Evolutionary conservation across 2,329 filamentous ascomycete genomes (phyloP), one percentile per base, ranked within the genome.

Genomic region (Pestalotiopsis sp.): DNA sequence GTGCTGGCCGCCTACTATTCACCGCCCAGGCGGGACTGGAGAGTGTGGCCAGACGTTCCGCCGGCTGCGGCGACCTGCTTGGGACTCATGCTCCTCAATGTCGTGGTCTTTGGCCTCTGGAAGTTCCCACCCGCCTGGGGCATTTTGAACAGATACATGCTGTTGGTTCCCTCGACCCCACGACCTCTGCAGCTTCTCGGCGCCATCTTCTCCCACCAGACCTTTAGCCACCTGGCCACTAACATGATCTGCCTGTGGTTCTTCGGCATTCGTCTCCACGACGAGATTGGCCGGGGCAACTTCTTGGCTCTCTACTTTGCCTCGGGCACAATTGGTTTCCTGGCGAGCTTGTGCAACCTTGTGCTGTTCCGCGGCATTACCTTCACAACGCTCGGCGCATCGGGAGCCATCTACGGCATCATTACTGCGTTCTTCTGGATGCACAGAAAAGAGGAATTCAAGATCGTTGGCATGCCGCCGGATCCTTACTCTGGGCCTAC

Each of bases 241-340:
- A 95, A 95, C 80, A 90, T 93, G 87, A 73, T 85, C 9, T 82
- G 87, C 56, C 82, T 95, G 4, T 91, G 85, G 83, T 82, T 93
- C 74, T 83, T 94, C 20, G 93, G 92, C 27, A 86, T 86, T 11
- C 83, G 86, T 1, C 82, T 93, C 41, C 91, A 93, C 79, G 90
- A 93, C 70, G 90, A 93, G 73, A 81, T 93, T 31, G 92, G 91
- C 12, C 85, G 92, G 12, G 90, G 87, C 14, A 85, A 87, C 67
- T 93, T 94, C 79, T 80, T 94, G 23, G 86, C 90, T n/a, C 80
- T 93, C 39, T 93, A 91, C 78, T 71, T 92, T 39, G 81, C 85
- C 7, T 85, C 85, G 6, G 91, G 91, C 66, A 82, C 84, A 1
- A 58, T 89, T 1, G 89, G 87, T 9, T 89, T 88, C 69, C 85